Evolutionary conservation across 306 rosid genomes (phyloP).

Genomic region (Fragaria vesca): DNA sequence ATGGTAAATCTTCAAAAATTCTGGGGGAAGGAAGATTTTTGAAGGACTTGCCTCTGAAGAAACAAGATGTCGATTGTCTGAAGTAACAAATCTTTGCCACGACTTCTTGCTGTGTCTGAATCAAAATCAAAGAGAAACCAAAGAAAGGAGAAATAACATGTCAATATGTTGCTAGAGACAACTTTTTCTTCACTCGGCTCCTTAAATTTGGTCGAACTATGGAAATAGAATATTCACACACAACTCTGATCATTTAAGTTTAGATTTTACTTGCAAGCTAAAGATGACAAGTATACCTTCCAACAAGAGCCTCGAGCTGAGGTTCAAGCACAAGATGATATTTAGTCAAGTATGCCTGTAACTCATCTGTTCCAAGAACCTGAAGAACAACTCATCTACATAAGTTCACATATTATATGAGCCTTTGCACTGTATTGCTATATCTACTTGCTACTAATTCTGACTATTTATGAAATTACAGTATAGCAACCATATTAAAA

Average conservation of each 20-base stretch:
- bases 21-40: not conserved
- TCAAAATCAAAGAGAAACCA: conserved; percentile 21
- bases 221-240: not conserved
- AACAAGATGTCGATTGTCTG: conserved; percentile 84
- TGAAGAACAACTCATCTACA: conserved; percentile 19
- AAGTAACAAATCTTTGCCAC: conserved; percentile 82
- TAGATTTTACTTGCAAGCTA: not conserved
- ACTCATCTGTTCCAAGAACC: conserved; percentile 52
- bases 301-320: conserved; percentile 50
- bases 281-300: conserved; percentile 34
- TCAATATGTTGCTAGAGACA: conserved; percentile 6
- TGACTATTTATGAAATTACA: not conserved
- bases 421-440: not conserved
- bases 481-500: not conserved
- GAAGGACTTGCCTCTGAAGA: conserved; percentile 68
- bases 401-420: not conserved
- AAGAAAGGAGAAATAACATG: not conserved
- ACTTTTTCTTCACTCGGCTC: conserved; percentile 1
- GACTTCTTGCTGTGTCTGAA: conserved; percentile 90
- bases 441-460: not conserved
- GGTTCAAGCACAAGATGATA: conserved; percentile 48
- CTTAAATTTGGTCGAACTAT: not conserved
- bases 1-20: not conserved
- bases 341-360: conserved; percentile 45
- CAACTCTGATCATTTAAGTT: not conserved